Percentiles rank a stretch among this genome's conserved stretches.
Evolutionary conservation across 345 rosid genomes (phyloP).

Genomic region (Sonneratia caseolaris): DNA sequence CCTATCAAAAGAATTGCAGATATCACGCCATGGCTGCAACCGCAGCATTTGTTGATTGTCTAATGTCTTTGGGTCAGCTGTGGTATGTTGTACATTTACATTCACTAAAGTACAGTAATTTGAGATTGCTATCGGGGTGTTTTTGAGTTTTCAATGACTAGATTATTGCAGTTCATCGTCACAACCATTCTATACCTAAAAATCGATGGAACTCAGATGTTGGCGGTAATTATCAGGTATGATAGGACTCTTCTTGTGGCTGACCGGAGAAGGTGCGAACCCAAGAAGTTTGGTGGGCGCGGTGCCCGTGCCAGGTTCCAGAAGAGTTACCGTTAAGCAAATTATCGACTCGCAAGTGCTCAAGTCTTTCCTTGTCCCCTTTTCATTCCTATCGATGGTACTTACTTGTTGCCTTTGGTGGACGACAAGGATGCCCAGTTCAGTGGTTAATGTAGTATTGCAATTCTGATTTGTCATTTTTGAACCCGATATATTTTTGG

Average conservation of each 20-base stretch:
- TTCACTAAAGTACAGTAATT: neutral
- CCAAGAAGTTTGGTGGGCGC: conserved; percentile 88
- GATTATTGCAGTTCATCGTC: neutral
- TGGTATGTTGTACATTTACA: neutral
- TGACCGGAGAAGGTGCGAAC: conserved; percentile 82
- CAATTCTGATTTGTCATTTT: neutral
- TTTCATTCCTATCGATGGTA: neutral
- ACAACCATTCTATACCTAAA: neutral
- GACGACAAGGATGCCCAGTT: conserved; percentile 2
- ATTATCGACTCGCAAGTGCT: neutral
- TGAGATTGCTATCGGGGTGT: neutral
- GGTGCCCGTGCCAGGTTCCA: conserved; percentile 89
- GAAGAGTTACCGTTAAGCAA: conserved; percentile 69
- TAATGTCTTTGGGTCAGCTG: too few species aligned
- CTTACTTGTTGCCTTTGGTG: neutral
- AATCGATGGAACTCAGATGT: neutral
- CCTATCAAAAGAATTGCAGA: too few species aligned
- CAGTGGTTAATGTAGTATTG: neutral
- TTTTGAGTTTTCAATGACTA: neutral
- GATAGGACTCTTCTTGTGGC: conserved; percentile 83
- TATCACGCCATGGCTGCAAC: too few species aligned
- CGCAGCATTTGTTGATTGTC: too few species aligned
- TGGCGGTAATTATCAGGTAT: conserved; percentile 2
- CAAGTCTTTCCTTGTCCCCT: neutral
- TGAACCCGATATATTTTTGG: neutral